A percentile compares a stretch with the other conserved stretches of the same genome.
These are phyloP conservation scores for Aspergillus melleus DNA, from an alignment of 2,329 filamentous ascomycete species.

Conservation along the genomic window DNA sequence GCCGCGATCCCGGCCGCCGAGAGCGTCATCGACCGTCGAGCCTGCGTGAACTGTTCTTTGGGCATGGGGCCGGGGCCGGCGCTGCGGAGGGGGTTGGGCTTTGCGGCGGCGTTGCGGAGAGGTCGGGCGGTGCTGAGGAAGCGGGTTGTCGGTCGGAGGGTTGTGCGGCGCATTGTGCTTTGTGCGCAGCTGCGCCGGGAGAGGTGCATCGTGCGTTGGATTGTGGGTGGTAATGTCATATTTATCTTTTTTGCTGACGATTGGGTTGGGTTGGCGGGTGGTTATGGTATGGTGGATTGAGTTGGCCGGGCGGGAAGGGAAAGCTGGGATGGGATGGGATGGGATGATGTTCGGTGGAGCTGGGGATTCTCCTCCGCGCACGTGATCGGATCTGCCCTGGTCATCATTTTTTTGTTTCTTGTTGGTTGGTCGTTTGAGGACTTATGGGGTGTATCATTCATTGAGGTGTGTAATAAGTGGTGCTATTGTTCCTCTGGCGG, in stretches of 20 bases:
- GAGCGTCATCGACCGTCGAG: constrained; percentile 32
- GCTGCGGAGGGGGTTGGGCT: constrained; percentile 33
- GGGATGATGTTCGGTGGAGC: constrained; percentile 1
- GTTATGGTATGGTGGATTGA: not conserved
- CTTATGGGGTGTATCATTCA: no score
- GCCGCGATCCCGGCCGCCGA: constrained; percentile 40
- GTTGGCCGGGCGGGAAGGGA: not conserved
- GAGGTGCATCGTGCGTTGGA: constrained; percentile 7
- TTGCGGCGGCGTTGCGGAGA: constrained; percentile 20
- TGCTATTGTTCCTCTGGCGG: no score
- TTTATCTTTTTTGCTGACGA: not conserved
- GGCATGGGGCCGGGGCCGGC: constrained; percentile 12
- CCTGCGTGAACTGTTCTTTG: constrained; percentile 27
- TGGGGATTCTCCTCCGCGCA: constrained; percentile 2
- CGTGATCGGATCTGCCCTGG: constrained; percentile 12
- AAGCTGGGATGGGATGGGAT: not conserved
- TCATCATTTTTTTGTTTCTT: not conserved
- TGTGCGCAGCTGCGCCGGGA: constrained; percentile 30
- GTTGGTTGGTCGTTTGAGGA: no score
- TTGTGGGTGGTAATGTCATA: constrained; percentile 15
- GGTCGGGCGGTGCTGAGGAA: constrained; percentile 29
- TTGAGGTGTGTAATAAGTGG: not conserved
- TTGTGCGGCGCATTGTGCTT: constrained; percentile 19
- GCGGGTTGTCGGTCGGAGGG: constrained; percentile 11
- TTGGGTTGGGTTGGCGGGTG: not conserved